A percentile compares a stretch with the other conserved stretches of the same genome.
Conservation (phyloP, 1,284 basidiomycete genomes). For the Waitea zeae region DNA sequence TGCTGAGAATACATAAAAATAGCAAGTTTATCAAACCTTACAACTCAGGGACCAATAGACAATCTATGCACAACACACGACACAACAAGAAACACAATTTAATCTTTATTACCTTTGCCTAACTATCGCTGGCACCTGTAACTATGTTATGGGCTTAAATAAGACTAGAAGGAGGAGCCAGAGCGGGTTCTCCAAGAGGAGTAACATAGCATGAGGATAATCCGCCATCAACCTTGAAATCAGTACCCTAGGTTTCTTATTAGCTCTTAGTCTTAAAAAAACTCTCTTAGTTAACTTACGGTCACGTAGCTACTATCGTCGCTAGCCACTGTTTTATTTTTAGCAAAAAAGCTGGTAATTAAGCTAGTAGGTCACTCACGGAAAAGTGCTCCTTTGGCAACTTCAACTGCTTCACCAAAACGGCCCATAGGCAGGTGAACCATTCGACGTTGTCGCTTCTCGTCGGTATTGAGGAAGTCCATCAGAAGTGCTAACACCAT, state of each 20-base stretch:
- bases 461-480: constrained; percentile 95
- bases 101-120: no score
- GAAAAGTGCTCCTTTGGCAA: constrained; percentile 85
- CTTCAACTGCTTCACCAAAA: constrained; percentile 91
- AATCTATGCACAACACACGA: no score
- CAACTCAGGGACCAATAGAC: no score
- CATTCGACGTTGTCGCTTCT: constrained; percentile 83
- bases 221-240: constrained; percentile 90
- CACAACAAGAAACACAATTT: no score
- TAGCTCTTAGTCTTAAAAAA: constrained; percentile 6
- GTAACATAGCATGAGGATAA: constrained; percentile 83
- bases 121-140: no score
- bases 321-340: constrained; percentile 76
- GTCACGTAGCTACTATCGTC: constrained; percentile 79
- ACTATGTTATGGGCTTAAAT: no score
- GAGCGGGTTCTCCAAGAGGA: constrained; percentile 47
- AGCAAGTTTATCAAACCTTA: no score
- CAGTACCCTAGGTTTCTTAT: constrained; percentile 48
- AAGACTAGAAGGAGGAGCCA: constrained; percentile 50
- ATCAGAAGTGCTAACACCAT: constrained; percentile 63
- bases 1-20: no score
- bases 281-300: constrained; percentile 21
- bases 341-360: constrained; percentile 3
- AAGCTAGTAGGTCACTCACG: constrained; percentile 49
- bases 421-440: constrained; percentile 93